Evolutionary conservation across 176 grass and related monocot genomes (phyloP).

Genomic region (Triticum turgidum): DNA sequence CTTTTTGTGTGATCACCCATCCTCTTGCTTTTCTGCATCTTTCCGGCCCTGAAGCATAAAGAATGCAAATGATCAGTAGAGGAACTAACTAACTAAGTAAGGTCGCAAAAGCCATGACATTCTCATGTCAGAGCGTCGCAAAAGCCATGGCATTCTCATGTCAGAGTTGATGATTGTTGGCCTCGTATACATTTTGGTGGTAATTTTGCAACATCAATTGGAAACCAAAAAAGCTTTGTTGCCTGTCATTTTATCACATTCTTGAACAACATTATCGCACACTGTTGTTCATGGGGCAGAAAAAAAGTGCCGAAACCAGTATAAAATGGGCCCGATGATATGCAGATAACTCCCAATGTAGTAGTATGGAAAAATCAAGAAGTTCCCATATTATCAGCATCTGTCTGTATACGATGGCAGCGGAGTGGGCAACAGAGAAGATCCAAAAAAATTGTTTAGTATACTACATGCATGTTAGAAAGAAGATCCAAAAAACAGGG

Average conservation of each 20-base stretch:
- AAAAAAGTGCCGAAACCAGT: too few species aligned
- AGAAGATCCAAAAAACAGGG: background rate
- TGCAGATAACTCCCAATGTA: background rate
- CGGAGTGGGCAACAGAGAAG: background rate
- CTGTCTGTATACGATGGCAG: background rate
- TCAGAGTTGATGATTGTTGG: background rate
- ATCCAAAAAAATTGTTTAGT: background rate
- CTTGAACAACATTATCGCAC: too few species aligned
- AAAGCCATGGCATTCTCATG: background rate
- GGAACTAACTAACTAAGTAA: background rate
- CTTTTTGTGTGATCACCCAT: background rate
- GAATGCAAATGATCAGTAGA: background rate
- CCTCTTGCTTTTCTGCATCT: background rate
- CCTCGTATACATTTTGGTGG: background rate
- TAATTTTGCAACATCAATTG: background rate
- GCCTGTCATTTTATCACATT: background rate
- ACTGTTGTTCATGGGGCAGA: too few species aligned
- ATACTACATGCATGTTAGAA: too few species aligned
- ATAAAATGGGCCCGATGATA: background rate
- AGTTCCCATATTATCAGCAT: background rate
- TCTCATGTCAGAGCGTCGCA: background rate
- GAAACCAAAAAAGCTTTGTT: background rate
- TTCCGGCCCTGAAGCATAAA: constrained; percentile 11
- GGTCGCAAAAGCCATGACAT: background rate
- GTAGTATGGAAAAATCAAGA: background rate